These are phyloP conservation scores for Globisporangium recalcitrans DNA, from an alignment of 352 stramenopile genomes.

Conservation along the genomic window DNA sequence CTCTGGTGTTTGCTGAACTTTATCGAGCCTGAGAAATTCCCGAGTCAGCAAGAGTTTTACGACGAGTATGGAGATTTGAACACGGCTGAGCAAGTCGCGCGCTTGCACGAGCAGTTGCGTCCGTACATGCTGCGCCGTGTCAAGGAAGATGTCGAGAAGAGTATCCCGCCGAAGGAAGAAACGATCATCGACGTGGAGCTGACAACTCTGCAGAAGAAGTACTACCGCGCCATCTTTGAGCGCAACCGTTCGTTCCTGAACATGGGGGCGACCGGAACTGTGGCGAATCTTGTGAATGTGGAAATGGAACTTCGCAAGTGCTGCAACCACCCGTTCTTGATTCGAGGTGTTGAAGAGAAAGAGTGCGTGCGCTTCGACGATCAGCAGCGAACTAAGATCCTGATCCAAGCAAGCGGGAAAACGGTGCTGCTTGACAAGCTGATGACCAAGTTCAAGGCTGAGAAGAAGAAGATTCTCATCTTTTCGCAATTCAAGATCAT, in stretches of 20 bases:
- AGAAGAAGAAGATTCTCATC: slow-evolving; percentile 98
- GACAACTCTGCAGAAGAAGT: slow-evolving; percentile 99
- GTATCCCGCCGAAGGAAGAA: slow-evolving; percentile 98
- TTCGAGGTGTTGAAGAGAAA: slow-evolving; percentile 96
- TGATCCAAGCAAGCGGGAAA: slow-evolving; percentile 91
- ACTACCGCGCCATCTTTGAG: slow-evolving; percentile 98
- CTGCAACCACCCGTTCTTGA: slow-evolving; percentile 99
- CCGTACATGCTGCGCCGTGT: slow-evolving; percentile 98
- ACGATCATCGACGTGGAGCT: slow-evolving; percentile 99
- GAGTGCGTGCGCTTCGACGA: slow-evolving; percentile 86
- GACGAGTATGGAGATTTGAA: slow-evolving; percentile 96
- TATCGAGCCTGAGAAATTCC: slow-evolving; percentile 94
- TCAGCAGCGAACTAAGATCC: slow-evolving; percentile 56
- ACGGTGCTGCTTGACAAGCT: slow-evolving; percentile 99
- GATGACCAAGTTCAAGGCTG: slow-evolving; percentile 93
- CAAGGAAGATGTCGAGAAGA: slow-evolving; percentile 99
- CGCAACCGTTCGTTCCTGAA: slow-evolving; percentile 93
- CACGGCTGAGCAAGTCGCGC: slow-evolving; percentile 94
- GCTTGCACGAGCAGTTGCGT: slow-evolving; percentile 94
- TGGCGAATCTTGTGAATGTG: slow-evolving; percentile 98
- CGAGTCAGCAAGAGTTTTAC: slow-evolving; percentile 93
- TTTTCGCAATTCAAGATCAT: slow-evolving; percentile 99
- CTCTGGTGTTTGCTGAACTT: slow-evolving; percentile 99
- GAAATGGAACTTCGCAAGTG: slow-evolving; percentile 99
- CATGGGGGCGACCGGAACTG: slow-evolving; percentile 83